phyloP scores from a whole-genome alignment of 1,284 basidiomycete genomes.

The Inonotus hispidus region DNA sequence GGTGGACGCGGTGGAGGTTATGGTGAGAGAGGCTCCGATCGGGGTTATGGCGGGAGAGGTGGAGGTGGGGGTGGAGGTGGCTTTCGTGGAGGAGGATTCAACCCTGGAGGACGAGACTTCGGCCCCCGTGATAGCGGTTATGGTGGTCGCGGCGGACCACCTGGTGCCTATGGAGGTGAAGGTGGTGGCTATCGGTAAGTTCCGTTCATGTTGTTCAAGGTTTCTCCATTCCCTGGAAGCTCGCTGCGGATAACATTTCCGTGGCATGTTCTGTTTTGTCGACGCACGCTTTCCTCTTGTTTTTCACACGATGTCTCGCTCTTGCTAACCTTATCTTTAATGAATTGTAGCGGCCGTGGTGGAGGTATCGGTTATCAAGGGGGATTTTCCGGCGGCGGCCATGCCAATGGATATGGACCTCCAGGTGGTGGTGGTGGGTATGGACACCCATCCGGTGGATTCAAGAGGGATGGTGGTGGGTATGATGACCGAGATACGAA shows the following conservation, averaged over 20 bases:
- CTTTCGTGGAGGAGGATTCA: conserved; percentile 4
- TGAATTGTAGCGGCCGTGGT: conserved; percentile 52
- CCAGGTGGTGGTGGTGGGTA: conserved; percentile 20
- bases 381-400: conserved; percentile 25
- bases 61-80: conserved; percentile 28
- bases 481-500: conserved; percentile 78
- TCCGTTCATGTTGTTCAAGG: conserved; percentile 23
- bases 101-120: conserved; percentile 5
- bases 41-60: conserved; percentile 22
- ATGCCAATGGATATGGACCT: conserved; percentile 40
- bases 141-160: conserved; percentile 12
- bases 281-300: neutral
- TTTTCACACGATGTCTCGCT: neutral
- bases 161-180: conserved; percentile 25
- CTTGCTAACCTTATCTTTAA: conserved; percentile 8
- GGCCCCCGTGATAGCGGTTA: conserved; percentile 14
- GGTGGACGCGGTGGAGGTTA: conserved; percentile 28
- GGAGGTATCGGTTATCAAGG: conserved; percentile 68
- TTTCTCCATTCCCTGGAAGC: conserved; percentile 23
- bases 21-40: conserved; percentile 4
- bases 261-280: neutral
- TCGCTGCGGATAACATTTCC: neutral
- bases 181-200: conserved; percentile 30
- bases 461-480: conserved; percentile 65
- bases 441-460: conserved; percentile 39